Evolutionary conservation across 192 early-diverging fungal species (phyloP).

Genomic region (Funneliformis geosporum): DNA sequence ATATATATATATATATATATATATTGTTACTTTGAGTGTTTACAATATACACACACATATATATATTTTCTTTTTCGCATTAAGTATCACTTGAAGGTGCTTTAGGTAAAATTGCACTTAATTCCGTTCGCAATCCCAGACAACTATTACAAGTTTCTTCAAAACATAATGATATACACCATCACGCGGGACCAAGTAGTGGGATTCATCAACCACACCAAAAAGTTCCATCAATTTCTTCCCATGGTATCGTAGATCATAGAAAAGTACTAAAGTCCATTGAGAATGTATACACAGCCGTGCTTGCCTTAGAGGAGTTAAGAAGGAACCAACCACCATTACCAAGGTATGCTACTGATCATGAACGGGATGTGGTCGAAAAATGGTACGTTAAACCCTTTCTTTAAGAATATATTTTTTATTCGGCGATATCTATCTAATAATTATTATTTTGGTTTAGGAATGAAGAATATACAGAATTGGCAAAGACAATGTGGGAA

Average conservation of each 20-base stretch:
- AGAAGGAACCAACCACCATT: constrained; percentile 66
- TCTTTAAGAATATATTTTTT: background rate
- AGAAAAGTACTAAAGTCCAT: constrained; percentile 64
- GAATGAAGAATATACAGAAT: constrained; percentile 50
- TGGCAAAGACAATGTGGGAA: constrained; percentile 61
- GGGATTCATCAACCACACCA: constrained; percentile 40
- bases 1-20: background rate
- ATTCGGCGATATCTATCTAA: background rate
- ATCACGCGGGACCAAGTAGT: constrained; percentile 32
- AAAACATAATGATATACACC: constrained; percentile 33
- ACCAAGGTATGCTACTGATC: constrained; percentile 53
- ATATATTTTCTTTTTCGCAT: constrained; percentile 3
- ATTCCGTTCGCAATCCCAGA: constrained; percentile 86
- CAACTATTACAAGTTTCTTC: constrained; percentile 77
- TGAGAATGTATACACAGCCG: constrained; percentile 77
- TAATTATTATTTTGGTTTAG: constrained; percentile 26
- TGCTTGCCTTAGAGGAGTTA: constrained; percentile 83
- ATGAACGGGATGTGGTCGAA: constrained; percentile 50
- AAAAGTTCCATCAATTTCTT: constrained; percentile 36
- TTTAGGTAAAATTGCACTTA: constrained; percentile 89
- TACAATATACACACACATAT: background rate
- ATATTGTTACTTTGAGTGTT: background rate
- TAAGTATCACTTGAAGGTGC: constrained; percentile 90
- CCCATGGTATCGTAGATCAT: constrained; percentile 57
- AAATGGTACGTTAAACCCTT: constrained; percentile 35